Conservation (phyloP, 2,329 filamentous ascomycete species). For the Arthrobotrys megalospora region DNA sequence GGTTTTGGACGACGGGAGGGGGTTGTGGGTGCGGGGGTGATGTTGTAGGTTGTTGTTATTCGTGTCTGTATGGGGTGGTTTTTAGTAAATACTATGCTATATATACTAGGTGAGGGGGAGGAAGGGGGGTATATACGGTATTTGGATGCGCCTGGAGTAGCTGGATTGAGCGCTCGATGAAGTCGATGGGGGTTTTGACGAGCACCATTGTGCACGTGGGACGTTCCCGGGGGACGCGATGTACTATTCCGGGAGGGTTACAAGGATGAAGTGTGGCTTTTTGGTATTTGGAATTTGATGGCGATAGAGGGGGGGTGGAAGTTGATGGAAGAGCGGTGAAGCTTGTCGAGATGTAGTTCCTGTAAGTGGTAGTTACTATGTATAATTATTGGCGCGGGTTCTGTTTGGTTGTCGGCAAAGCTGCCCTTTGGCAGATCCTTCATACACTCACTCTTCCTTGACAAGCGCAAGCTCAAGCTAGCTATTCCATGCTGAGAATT, state of each 20-base stretch:
- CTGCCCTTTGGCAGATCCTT: slow-evolving; percentile 58
- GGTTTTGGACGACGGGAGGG: slow-evolving; percentile 78
- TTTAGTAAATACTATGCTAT: slow-evolving; percentile 2
- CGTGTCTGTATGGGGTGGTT: slow-evolving; percentile 75
- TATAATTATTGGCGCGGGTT: slow-evolving; percentile 1
- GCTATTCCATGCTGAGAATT: too few relatives aligned
- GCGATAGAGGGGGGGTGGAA: too few relatives aligned
- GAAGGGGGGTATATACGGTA: slow-evolving; percentile 75
- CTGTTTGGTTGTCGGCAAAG: not conserved
- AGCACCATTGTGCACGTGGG: slow-evolving; percentile 77
- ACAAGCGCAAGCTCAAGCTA: too few relatives aligned
- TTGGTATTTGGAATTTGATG: too few relatives aligned
- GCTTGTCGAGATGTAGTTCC: not conserved
- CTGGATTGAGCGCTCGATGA: slow-evolving; percentile 88
- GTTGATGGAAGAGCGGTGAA: too few relatives aligned
- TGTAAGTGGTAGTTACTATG: not conserved
- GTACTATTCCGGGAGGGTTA: too few relatives aligned
- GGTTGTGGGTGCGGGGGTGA: slow-evolving; percentile 65
- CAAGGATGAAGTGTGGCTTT: too few relatives aligned
- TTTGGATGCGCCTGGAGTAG: slow-evolving; percentile 88
- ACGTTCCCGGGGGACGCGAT: not conserved
- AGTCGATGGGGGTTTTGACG: slow-evolving; percentile 86
- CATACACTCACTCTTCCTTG: too few relatives aligned
- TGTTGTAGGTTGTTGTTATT: slow-evolving; percentile 93
- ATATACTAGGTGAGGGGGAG: slow-evolving; percentile 28